Evolutionary conservation across 2,329 filamentous ascomycete genomes (phyloP), one percentile per base, ranked within the genome.

Genomic region (Acarospora socialis): DNA sequence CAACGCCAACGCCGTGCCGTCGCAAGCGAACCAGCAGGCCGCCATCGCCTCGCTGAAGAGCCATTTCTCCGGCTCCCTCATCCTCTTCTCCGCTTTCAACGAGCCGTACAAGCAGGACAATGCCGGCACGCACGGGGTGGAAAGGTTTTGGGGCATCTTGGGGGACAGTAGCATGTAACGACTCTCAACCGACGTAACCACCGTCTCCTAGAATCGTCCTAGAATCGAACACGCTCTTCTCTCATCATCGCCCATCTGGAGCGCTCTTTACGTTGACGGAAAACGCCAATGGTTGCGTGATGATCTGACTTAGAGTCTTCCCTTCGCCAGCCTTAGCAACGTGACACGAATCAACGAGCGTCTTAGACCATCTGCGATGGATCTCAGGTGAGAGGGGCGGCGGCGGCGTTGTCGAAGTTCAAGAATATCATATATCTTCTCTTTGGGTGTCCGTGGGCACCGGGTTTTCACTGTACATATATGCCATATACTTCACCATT

Each of bases 11-110:
- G 81, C 81, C n/a, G 60, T 86, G 2, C 78, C 82, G 0, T 72
- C 73, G 8, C 46, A 59, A n/a, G 57, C 63, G 7, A 73, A 84
- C 42, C 83, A 92, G 53, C 50, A 59, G 7, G 51, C 54, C 14
- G 83, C 83, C 7, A 53, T 92, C 21, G 51, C 57, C 4, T 76
- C 74, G 15, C 69, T 92, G 46, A 70, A 68, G 51, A 47, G 50
- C 21, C 59, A 62, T 2, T 83, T 83, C 49, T 47, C 57, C 1
- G 50, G 51, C 3, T 55, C 73, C 33, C 47, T 87, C 25, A 68
- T 86, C 42, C 59, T 92, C 14, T 87, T 90, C 57, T 79, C 77
- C 17, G 76, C 80, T 3, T 87, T 77, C 59, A 78, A 92, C 53
- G 78, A 83, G 39, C 47, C 64, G 30, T 92, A 83, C 82, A 92